Conservation (phyloP, 345 rosid genomes). For the Iberis pinnata region DNA sequence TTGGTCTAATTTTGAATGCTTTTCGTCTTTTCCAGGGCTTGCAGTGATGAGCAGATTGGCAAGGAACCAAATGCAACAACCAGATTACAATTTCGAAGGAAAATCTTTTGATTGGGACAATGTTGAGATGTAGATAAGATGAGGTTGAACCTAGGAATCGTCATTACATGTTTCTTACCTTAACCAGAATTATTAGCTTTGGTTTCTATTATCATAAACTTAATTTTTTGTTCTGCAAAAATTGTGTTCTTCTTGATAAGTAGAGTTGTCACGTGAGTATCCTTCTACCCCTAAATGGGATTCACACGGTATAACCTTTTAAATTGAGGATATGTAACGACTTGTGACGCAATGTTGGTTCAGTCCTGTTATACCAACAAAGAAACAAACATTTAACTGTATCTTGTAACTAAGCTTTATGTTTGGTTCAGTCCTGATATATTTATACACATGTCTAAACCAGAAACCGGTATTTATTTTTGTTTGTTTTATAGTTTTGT, state of each 20-base stretch:
- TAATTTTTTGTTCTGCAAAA: constrained; percentile 10
- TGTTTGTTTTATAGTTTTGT: too few relatives aligned
- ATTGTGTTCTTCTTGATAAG: background rate
- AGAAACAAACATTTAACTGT: too few relatives aligned
- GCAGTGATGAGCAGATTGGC: constrained; percentile 76
- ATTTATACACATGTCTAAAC: too few relatives aligned
- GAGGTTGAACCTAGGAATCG: constrained; percentile 16
- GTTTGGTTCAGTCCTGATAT: too few relatives aligned
- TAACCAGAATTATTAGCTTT: constrained; percentile 10
- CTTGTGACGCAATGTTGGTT: too few relatives aligned
- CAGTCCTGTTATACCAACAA: too few relatives aligned
- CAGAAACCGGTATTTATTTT: too few relatives aligned
- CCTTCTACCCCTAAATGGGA: background rate
- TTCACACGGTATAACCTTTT: too few relatives aligned
- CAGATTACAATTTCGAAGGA: constrained; percentile 38
- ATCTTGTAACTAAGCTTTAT: too few relatives aligned
- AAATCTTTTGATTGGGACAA: constrained; percentile 54
- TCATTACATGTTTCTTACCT: constrained; percentile 11
- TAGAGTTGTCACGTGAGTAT: constrained; percentile 9
- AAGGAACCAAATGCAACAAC: constrained; percentile 42
- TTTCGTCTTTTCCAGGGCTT: constrained; percentile 47
- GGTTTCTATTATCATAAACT: constrained; percentile 12
- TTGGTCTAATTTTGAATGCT: constrained; percentile 2
- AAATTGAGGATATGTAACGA: too few relatives aligned
- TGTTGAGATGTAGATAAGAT: constrained; percentile 36